Base-by-base conservation (phyloP, 1,284 basidiomycete species). In the Rhizopogon parksii region DNA sequence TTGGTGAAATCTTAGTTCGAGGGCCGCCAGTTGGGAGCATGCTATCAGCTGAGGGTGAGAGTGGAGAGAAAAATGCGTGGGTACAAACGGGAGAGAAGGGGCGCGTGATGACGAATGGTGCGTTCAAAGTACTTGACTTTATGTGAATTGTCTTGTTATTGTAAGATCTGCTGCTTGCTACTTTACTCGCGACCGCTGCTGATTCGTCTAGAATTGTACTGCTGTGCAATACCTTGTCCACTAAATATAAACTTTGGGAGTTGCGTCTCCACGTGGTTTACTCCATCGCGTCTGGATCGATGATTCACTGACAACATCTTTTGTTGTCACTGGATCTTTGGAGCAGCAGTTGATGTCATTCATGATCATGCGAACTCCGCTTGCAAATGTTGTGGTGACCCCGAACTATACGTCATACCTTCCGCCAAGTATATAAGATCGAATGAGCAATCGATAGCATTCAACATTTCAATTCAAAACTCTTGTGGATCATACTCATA, bases 51-150 rank as follows among this genome's bases (percentile, higher is more conserved):
- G 67, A 65, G 35, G 60, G 55, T 11, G 57, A 54, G 3, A 53
- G 58, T 9, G 70, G 72, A 36, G 72, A 73, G 53, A 43, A 43
- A 19, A 43, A 43, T 32, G 71, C 67, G 7, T 86, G 83, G 84
- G 64, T 75, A 8, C 60, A 60, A 47, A 77, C 73, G 0, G 78
- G 73, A 0, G 70, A 70, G 19, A 64, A 61, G 38, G 80, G 74
- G 8, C 67, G 68, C 50, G 78, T 80, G 49, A 74, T 78, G 61
- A 75, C 79, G 32, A 86, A 85, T 58, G 84, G 84, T 3, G 73
- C 81, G 21, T 85, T 87, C 68, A 74, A 74, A 54, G 58, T 71
- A 36, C 34, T 59, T 46, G 58, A 54, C 40, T 53, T 49, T 40
- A 50, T 48, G 12, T 49, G 30, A 49, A 15, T 37, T 24, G 9